Conservation (phyloP, 2,329 filamentous ascomycete species). For the Phyllosticta capitalensis region DNA sequence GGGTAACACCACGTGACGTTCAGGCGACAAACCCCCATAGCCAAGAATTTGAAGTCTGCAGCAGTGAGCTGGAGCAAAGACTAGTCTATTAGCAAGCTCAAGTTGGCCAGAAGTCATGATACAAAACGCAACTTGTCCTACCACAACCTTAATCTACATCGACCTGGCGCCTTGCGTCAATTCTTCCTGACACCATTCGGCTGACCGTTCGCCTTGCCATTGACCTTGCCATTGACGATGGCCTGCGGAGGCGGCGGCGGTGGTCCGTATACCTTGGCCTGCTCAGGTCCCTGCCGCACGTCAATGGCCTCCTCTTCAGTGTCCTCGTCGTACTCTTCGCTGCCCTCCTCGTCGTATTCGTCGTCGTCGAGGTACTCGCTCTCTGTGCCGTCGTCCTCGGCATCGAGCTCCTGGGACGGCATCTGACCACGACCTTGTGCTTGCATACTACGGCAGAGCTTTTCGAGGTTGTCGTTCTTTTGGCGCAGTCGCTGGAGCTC, state of each 20-base stretch:
- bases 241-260: slow-evolving; percentile 26
- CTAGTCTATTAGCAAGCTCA: not conserved
- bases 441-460: slow-evolving; percentile 93
- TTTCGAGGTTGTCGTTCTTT: slow-evolving; percentile 85
- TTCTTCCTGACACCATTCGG: slow-evolving; percentile 24
- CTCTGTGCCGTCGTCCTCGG: slow-evolving; percentile 46
- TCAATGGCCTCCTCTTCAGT: slow-evolving; percentile 46
- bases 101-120: not conserved
- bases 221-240: slow-evolving; percentile 22
- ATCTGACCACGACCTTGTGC: slow-evolving; percentile 77
- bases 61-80: not conserved
- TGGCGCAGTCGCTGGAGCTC: slow-evolving; percentile 71
- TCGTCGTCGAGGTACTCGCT: slow-evolving; percentile 33
- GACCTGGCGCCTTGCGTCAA: not conserved
- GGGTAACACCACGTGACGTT: not conserved
- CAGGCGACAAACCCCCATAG: not conserved
- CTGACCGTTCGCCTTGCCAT: slow-evolving; percentile 25
- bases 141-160: not conserved
- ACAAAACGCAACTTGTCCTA: not conserved
- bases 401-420: slow-evolving; percentile 37
- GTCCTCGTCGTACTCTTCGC: slow-evolving; percentile 46
- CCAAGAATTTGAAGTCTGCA: not conserved
- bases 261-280: slow-evolving; percentile 19
- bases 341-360: slow-evolving; percentile 34
- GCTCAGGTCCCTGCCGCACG: slow-evolving; percentile 15